Conservation (phyloP, 495 filamentous ascomycete genomes). For the Collariella sp. region DNA sequence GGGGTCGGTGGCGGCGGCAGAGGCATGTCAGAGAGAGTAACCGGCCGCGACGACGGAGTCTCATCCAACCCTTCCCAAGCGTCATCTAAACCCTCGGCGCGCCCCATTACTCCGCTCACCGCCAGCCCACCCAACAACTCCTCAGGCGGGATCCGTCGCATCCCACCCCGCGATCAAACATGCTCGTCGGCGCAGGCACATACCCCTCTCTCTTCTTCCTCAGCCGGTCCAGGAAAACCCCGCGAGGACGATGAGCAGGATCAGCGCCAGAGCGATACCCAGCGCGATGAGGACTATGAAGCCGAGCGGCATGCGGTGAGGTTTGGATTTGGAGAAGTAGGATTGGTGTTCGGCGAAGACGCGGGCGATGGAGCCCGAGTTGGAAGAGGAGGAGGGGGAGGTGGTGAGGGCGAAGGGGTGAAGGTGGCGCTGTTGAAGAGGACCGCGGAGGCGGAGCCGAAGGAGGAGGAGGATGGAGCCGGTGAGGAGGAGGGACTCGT, state of each 20-base stretch:
- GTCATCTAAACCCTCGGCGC: conserved; percentile 37
- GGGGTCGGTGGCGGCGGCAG: background rate
- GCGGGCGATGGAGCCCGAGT: conserved; percentile 64
- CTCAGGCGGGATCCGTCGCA: conserved; percentile 72
- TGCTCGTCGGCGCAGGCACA: conserved; percentile 63
- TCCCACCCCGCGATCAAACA: conserved; percentile 64
- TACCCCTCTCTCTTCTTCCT: conserved; percentile 85
- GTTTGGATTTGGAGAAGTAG: conserved; percentile 43
- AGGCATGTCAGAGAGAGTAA: no score
- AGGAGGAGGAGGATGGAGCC: conserved; percentile 69
- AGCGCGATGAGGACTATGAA: conserved; percentile 90
- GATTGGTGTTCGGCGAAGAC: conserved; percentile 69
- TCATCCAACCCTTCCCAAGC: no score
- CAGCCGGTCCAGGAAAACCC: conserved; percentile 78
- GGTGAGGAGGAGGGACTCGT: conserved; percentile 70
- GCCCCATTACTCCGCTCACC: conserved; percentile 30
- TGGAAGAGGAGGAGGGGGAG: conserved; percentile 48
- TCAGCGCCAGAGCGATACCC: conserved; percentile 75
- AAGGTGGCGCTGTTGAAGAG: conserved; percentile 75
- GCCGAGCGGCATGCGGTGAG: conserved; percentile 57
- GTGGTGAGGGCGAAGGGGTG: conserved; percentile 68
- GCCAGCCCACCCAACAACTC: conserved; percentile 57
- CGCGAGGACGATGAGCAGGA: conserved; percentile 77
- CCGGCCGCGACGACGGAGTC: no score
- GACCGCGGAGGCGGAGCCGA: conserved; percentile 75